Evolutionary conservation across 2,329 filamentous ascomycete genomes (phyloP), one percentile per base, ranked within the genome.

Genomic region (Fusarium poae): DNA sequence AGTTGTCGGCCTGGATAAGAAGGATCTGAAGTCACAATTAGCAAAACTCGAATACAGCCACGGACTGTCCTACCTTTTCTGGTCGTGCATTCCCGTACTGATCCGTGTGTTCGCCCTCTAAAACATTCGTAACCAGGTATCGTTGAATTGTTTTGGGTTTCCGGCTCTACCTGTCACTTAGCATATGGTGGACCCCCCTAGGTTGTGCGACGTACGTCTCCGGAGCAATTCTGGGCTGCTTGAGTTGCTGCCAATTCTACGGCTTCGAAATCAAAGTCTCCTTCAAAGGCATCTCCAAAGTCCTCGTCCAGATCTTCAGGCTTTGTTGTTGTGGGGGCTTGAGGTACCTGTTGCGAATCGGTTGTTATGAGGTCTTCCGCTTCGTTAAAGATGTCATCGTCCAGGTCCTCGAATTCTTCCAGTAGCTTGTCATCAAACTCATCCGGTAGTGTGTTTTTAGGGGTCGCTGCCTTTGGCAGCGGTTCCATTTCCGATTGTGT

Each of bases 71-170:
- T 80, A 94, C 93, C 87, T 96, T 94, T 79, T 97, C 91, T 43
- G 83, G 83, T 51, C 83, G 84, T 50, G 82, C 79, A 68, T 86
- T 83, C 44, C 91, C 89, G 69, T 84, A 85, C 23, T 86, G 83
- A 77, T 90, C 88, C 61, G 82, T 81, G 78, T 92, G 97, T 45
- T 89, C 85, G 72, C 87, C 87, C 65, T 92, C 87, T 63, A 91
- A 82, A 70, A 94, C 88, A 75, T 91, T 89, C 70, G 90, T 91
- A 73, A 97, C 87, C 67, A 94, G 83, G 81, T 97, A 97, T 71
- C 95, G 91, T 80, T 97, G 93, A 75, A 97, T 97, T 48, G 90
- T 88, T 82, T 89, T 90, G 72, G 85, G 82, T 78, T 90, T 91
- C 77, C 85, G 82, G 77, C 86, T 88, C 91, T 92, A 87, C 83